These are phyloP conservation scores for Exophiala viscosa DNA, from an alignment of 2,329 filamentous ascomycete genomes.

Conservation along the genomic window DNA sequence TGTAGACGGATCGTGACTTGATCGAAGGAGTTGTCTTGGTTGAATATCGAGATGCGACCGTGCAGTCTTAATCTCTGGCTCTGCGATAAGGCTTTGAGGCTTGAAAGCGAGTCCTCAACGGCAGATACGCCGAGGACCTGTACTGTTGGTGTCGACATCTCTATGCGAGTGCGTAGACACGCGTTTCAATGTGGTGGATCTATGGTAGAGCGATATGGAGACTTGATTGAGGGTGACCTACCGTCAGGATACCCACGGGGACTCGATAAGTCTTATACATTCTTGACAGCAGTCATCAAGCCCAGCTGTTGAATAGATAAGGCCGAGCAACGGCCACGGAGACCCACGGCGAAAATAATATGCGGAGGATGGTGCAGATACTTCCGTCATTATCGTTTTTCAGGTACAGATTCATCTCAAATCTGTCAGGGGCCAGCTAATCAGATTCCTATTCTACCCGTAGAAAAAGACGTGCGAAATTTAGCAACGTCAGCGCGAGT, in stretches of 20 bases:
- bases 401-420: background rate
- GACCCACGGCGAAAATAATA: background rate
- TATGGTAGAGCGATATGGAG: too few relatives aligned
- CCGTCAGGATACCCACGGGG: too few relatives aligned
- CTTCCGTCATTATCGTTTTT: background rate
- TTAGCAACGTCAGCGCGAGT: too few relatives aligned
- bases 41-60: slow-evolving; percentile 13
- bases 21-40: slow-evolving; percentile 18
- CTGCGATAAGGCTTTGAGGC: slow-evolving; percentile 4
- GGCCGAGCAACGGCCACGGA: background rate
- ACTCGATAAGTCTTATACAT: too few relatives aligned
- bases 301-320: background rate
- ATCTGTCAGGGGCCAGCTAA: too few relatives aligned
- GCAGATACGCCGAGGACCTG: slow-evolving; percentile 17
- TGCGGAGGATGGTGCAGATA: background rate
- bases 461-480: too few relatives aligned
- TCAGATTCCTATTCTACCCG: too few relatives aligned
- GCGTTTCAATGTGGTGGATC: too few relatives aligned
- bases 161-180: background rate
- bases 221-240: too few relatives aligned
- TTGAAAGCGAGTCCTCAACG: background rate
- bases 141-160: slow-evolving; percentile 16
- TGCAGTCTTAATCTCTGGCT: slow-evolving; percentile 11
- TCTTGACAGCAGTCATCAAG: too few relatives aligned
- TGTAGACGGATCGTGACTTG: slow-evolving; percentile 14